A percentile compares a stretch with the other conserved stretches of the same genome.
These are phyloP conservation scores for Malus hybrid DNA, from an alignment of 331 rosid species.

Conservation along the genomic window DNA sequence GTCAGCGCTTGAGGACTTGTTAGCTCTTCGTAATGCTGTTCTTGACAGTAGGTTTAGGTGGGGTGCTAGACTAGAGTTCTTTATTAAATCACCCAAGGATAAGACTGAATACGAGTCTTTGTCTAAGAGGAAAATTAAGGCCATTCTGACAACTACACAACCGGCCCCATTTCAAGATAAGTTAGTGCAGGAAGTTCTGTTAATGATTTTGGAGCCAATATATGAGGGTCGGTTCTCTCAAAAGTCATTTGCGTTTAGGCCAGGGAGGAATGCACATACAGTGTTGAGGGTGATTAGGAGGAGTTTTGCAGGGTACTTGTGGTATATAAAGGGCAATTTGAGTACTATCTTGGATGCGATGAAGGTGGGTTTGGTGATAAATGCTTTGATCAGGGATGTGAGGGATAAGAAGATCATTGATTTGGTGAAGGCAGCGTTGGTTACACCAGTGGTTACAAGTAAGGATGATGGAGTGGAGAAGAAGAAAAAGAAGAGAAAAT, in stretches of 20 bases:
- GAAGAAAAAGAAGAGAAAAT: conserved; percentile 74
- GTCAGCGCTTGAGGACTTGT: conserved; percentile 57
- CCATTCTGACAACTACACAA: conserved; percentile 59
- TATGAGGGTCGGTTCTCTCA: conserved; percentile 72
- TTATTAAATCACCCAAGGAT: conserved; percentile 59
- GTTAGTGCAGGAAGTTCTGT: conserved; percentile 71
- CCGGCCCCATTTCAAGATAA: conserved; percentile 75
- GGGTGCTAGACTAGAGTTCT: conserved; percentile 74
- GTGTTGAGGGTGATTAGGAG: conserved; percentile 36
- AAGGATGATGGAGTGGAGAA: conserved; percentile 47
- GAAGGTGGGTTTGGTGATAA: conserved; percentile 65
- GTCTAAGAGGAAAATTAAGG: conserved; percentile 69
- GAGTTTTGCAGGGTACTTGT: conserved; percentile 73
- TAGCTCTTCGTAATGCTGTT: conserved; percentile 77
- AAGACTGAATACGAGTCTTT: conserved; percentile 67
- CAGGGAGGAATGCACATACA: conserved; percentile 44
- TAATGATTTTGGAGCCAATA: conserved; percentile 74
- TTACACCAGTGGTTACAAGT: conserved; percentile 56
- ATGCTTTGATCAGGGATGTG: conserved; percentile 80
- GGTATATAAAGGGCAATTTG: conserved; percentile 85
- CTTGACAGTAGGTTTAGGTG: conserved; percentile 73
- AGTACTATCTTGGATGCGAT: conserved; percentile 76
- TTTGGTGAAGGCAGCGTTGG: conserved; percentile 62
- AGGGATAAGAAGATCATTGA: conserved; percentile 81
- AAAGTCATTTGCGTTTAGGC: conserved; percentile 68